These are phyloP conservation scores for Termitomyces sp. DNA, from an alignment of 768 basidiomycete genomes.

Conservation along the genomic window DNA sequence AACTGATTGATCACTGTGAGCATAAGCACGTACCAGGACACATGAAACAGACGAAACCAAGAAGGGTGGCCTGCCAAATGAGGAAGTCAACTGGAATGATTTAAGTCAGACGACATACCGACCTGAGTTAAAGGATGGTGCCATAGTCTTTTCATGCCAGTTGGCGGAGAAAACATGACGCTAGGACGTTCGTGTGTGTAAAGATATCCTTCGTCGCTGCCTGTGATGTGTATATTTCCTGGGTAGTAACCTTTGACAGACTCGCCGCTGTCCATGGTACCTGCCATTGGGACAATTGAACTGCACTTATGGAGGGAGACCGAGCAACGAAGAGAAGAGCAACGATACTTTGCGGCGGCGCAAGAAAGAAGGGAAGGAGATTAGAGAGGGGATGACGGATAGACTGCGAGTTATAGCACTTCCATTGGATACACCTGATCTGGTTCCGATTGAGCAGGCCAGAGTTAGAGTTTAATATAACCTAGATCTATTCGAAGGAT, in stretches of 20 bases:
- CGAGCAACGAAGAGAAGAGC: background rate
- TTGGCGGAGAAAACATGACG: slow-evolving; percentile 20
- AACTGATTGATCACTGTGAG: background rate
- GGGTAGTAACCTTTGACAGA: slow-evolving; percentile 16
- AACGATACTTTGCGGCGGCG: background rate
- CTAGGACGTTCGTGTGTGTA: slow-evolving; percentile 10
- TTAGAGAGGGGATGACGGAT: background rate
- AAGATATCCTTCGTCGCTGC: slow-evolving; percentile 19
- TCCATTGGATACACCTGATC: slow-evolving; percentile 16
- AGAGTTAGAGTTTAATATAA: slow-evolving; percentile 13
- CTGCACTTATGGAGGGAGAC: background rate
- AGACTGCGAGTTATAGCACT: slow-evolving; percentile 13
- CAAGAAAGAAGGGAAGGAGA: slow-evolving; percentile 1
- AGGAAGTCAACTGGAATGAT: background rate
- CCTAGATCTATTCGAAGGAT: slow-evolving; percentile 3
- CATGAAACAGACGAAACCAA: slow-evolving; percentile 58
- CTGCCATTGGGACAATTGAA: slow-evolving; percentile 3
- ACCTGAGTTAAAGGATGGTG: slow-evolving; percentile 49
- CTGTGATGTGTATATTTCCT: slow-evolving; percentile 11
- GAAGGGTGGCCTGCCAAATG: slow-evolving; percentile 31
- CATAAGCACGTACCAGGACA: slow-evolving; percentile 31
- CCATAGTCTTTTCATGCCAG: slow-evolving; percentile 45
- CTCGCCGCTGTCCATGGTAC: slow-evolving; percentile 3
- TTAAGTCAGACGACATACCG: background rate
- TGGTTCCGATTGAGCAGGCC: slow-evolving; percentile 3